Conservation (phyloP, 2,329 filamentous ascomycete genomes). For the Diatrype stigma region DNA sequence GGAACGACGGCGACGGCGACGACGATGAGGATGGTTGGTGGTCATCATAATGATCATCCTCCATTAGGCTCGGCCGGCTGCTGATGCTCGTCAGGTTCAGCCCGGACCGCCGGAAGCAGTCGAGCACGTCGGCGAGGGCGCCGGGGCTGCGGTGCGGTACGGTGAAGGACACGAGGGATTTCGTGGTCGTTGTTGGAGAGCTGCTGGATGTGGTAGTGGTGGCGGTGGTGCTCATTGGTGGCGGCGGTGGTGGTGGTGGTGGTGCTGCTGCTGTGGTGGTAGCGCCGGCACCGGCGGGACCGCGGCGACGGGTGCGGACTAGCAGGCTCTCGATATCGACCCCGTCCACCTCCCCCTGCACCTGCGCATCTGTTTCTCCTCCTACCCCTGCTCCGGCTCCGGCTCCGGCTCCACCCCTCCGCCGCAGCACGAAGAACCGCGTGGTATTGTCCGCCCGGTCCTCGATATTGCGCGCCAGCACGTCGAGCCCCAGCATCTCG, state of each 20-base stretch:
- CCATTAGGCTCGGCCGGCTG: conserved; percentile 67
- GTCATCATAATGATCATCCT: neutral
- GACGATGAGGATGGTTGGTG: too few species aligned
- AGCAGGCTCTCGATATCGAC: neutral
- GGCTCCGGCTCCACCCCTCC: conserved; percentile 2
- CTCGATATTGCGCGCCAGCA: conserved; percentile 68
- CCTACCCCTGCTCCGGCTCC: neutral
- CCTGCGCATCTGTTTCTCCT: neutral
- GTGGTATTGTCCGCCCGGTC: conserved; percentile 75
- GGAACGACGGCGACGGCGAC: conserved; percentile 64
- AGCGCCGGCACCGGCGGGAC: neutral
- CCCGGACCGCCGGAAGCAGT: conserved; percentile 67
- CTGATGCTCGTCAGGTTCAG: conserved; percentile 91
- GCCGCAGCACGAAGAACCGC: conserved; percentile 65
- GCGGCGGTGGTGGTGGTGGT: too few species aligned
- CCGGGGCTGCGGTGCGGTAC: conserved; percentile 74
- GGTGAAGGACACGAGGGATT: conserved; percentile 79
- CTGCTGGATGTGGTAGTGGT: too few species aligned
- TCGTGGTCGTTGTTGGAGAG: conserved; percentile 40
- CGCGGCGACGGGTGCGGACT: neutral
- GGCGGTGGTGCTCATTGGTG: too few species aligned
- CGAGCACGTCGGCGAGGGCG: conserved; percentile 75
- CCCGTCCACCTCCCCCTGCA: too few species aligned
- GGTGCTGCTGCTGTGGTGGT: neutral
- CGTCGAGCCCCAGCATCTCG: conserved; percentile 59